A percentile compares a stretch with the other conserved stretches of the same genome.
phyloP scores from a whole-genome alignment of 768 basidiomycete species.

The Lactifluus pinguis region DNA sequence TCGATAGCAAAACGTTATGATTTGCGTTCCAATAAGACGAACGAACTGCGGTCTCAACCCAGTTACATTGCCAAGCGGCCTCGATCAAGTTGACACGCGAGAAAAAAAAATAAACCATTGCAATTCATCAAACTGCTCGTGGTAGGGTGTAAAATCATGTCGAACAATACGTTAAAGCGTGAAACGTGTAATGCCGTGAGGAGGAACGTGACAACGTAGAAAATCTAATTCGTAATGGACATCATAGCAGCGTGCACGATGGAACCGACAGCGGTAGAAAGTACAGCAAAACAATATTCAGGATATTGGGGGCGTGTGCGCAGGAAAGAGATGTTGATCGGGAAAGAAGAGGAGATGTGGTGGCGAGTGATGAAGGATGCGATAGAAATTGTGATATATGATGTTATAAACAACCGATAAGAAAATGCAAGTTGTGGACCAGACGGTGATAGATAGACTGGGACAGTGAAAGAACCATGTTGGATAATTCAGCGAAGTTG shows the following conservation, averaged over 20 bases:
- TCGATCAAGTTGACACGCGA: too few relatives aligned
- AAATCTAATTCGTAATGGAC: conserved; percentile 7
- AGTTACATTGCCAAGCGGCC: too few relatives aligned
- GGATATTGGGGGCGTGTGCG: background rate
- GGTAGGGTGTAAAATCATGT: background rate
- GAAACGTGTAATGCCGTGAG: background rate
- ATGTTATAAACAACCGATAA: conserved; percentile 7
- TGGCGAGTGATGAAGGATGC: background rate
- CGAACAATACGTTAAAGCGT: background rate
- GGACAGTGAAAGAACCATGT: background rate
- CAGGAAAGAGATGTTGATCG: background rate
- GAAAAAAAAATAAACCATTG: background rate
- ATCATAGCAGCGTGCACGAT: background rate
- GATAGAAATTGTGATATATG: conserved; percentile 3
- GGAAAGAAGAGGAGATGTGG: background rate
- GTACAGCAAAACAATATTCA: background rate
- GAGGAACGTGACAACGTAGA: background rate
- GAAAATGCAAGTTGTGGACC: background rate
- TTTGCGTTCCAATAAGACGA: too few relatives aligned
- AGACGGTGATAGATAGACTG: background rate
- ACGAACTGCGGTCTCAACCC: too few relatives aligned
- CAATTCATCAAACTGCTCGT: background rate
- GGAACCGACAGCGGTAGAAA: conserved; percentile 4
- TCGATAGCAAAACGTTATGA: too few relatives aligned
- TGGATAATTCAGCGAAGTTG: background rate